Evolutionary conservation across 2,329 filamentous ascomycete species (phyloP).

Genomic region (Xylaria sp.): DNA sequence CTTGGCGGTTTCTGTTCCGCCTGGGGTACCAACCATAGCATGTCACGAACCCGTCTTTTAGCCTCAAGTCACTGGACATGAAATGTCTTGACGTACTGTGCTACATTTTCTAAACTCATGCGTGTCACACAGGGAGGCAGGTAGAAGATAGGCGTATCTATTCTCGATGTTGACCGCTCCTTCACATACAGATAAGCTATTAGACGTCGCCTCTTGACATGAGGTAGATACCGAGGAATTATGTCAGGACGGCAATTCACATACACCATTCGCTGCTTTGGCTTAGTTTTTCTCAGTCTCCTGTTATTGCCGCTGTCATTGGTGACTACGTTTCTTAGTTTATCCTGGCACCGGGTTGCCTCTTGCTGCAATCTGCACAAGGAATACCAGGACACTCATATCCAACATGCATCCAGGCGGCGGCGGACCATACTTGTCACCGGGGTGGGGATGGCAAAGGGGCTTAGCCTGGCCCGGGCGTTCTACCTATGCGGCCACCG

Average conservation of each 20-base stretch:
- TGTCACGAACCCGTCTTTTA: no score
- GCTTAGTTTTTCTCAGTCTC: conserved; percentile 23
- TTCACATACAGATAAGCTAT: background rate
- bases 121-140: no score
- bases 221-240: background rate
- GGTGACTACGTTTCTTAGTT: background rate
- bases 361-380: background rate
- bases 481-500: conserved; percentile 67
- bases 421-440: conserved; percentile 65
- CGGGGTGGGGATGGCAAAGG: conserved; percentile 73
- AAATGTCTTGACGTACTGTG: no score
- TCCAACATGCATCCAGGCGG: conserved; percentile 1
- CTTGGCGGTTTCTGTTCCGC: no score
- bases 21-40: no score
- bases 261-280: conserved; percentile 16
- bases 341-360: background rate
- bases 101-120: no score
- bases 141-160: background rate
- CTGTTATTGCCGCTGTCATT: conserved; percentile 24
- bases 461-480: conserved; percentile 65
- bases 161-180: background rate
- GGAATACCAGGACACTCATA: background rate
- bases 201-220: no score
- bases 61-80: no score
- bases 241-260: background rate